Evolutionary conservation across 768 basidiomycete genomes (phyloP).

Genomic region (Russula sp.): DNA sequence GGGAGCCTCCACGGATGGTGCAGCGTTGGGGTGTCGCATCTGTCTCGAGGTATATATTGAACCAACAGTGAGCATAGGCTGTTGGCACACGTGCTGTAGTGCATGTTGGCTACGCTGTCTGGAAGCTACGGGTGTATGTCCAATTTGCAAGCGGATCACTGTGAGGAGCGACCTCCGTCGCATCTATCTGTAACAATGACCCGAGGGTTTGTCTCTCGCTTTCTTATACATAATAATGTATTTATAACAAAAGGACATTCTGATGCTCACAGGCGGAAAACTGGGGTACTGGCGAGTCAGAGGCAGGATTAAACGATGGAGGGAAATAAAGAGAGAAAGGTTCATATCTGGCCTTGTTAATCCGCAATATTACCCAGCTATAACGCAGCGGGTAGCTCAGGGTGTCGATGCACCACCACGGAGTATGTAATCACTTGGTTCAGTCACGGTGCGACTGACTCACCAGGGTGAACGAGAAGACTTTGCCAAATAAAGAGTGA

Average conservation of each 20-base stretch:
- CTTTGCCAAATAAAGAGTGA: constrained; percentile 1
- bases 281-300: constrained; percentile 5
- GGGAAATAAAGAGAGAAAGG: too few relatives aligned
- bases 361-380: constrained; percentile 52
- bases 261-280: not conserved
- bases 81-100: constrained; percentile 84
- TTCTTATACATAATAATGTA: not conserved
- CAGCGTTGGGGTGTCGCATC: constrained; percentile 60
- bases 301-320: not conserved
- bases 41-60: constrained; percentile 77
- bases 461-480: constrained; percentile 7
- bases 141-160: constrained; percentile 86
- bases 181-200: constrained; percentile 55
- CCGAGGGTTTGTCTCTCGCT: not conserved
- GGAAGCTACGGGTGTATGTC: constrained; percentile 77
- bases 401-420: constrained; percentile 32
- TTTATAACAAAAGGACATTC: not conserved
- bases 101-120: constrained; percentile 85
- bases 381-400: constrained; percentile 47
- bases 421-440: constrained; percentile 28
- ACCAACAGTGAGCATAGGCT: constrained; percentile 77
- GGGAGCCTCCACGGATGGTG: constrained; percentile 10
- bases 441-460: constrained; percentile 3
- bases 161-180: constrained; percentile 69
- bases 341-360: constrained; percentile 90